These are phyloP conservation scores for Lasiodiplodia gonubiensis DNA, from an alignment of 2,329 filamentous ascomycete species.

Conservation along the genomic window DNA sequence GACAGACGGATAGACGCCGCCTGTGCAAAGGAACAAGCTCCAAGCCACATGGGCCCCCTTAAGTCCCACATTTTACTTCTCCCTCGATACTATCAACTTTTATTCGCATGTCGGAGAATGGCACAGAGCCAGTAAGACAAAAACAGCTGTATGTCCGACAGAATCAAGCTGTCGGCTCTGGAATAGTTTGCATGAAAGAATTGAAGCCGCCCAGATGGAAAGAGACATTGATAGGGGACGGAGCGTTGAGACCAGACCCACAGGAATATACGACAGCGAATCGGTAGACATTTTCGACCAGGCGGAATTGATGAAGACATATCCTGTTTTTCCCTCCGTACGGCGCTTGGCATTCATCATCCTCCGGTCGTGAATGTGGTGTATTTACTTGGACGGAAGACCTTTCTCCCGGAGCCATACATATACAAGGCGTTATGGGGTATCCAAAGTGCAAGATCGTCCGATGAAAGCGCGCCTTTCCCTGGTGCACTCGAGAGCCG, in stretches of 20 bases:
- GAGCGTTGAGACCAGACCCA: background rate
- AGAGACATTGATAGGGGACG: background rate
- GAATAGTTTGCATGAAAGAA: background rate
- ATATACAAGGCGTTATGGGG: conserved; percentile 20
- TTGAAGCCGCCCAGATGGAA: conserved; percentile 1
- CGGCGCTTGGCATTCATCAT: conserved; percentile 13
- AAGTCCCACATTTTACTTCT: background rate
- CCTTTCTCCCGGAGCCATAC: conserved; percentile 12
- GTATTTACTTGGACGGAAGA: conserved; percentile 20
- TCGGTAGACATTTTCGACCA: background rate
- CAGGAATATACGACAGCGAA: conserved; percentile 9
- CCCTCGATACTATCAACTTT: background rate
- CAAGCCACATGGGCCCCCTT: background rate
- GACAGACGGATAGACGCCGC: background rate
- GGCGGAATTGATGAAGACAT: background rate
- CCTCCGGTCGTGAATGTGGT: conserved; percentile 6
- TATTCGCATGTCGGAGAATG: conserved; percentile 2
- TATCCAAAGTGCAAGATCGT: conserved; percentile 19
- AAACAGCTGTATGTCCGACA: background rate
- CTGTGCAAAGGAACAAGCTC: background rate
- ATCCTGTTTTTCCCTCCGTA: background rate
- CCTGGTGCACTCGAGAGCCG: conserved; percentile 1
- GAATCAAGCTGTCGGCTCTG: background rate
- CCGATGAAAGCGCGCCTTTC: conserved; percentile 14
- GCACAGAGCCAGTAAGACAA: background rate